Evolutionary conservation across 306 rosid species (phyloP), one percentile per base, ranked within the genome.

Genomic region (Vachellia collinsii): DNA sequence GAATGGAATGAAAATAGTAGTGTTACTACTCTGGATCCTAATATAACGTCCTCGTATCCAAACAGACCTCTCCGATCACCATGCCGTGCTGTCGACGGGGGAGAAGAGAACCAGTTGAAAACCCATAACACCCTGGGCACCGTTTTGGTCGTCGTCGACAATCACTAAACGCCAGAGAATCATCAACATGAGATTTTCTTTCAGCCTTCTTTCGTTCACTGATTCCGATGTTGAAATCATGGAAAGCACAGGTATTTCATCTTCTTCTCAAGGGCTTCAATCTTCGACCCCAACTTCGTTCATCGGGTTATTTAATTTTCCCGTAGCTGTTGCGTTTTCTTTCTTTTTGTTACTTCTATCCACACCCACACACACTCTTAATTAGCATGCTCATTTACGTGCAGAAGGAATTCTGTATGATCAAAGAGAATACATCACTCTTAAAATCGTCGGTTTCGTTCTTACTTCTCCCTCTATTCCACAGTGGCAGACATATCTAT

Each of bases 151-250:
- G 34, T 29, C 34, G 34, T 0, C 34, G 34, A 29, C 34, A 29
- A 29, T 29, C 34, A 29, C 34, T 29, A 29, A 29, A 94, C 97
- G 44, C 94, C 97, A 0, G 71, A 82, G 72, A 91, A 47, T 47
- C 53, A 12, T 12, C 53, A 89, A 65, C 79, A 65, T 34, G 75
- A 13, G 59, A 16, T 25, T 37, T 44, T 4, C 76, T 5, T 82
- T 86, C 66, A 73, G 3, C 87, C 87, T 89, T 68, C 98, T 93
- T 0, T 79, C 53, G 25, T 64, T 74, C 48, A 46, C 79, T 8
- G 84, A 56, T 70, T 86, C 97, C 67, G 97, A 89, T 7, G 11
- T 89, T 0, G 88, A 78, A 23, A 86, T 90, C 41, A 83, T 90
- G 76, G 89, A 94, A 80, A 88, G 90, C 86, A 84, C 91, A 0